Conservation (phyloP, 306 rosid species). For the Malus fusca region DNA sequence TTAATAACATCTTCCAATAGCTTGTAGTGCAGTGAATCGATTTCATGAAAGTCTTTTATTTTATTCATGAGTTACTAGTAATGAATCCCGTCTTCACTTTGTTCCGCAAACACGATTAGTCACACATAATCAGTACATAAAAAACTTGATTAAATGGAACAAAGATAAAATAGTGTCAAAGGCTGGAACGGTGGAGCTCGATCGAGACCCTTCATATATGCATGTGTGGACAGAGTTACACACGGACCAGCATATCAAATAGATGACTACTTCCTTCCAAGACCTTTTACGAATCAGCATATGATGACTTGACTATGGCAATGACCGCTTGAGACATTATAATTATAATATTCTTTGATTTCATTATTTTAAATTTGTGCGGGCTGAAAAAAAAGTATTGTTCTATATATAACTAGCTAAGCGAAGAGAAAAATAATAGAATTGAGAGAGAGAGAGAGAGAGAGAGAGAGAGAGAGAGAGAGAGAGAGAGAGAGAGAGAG, state of each 20-base stretch:
- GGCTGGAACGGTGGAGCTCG: neutral
- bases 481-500: too few relatives aligned
- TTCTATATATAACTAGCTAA: constrained; percentile 12
- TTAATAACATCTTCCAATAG: too few relatives aligned
- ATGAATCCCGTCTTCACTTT: neutral
- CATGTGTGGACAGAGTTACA: neutral
- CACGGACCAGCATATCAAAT: neutral
- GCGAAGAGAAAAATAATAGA: neutral
- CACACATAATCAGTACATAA: constrained; percentile 11
- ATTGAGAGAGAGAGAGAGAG: neutral
- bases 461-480: neutral
- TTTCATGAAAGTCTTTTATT: too few relatives aligned
- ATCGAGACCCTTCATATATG: too few relatives aligned
- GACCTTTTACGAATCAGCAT: neutral
- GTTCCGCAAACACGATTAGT: constrained; percentile 9
- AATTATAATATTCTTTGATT: neutral
- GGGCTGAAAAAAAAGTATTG: neutral
- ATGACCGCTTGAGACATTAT: neutral
- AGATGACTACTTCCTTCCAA: neutral
- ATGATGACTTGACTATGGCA: constrained; percentile 33
- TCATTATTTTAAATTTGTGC: neutral
- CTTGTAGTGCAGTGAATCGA: too few relatives aligned
- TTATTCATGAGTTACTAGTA: too few relatives aligned
- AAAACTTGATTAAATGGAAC: neutral
- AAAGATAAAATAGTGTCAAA: neutral